phyloP scores from a whole-genome alignment of 345 rosid genomes.

The Brassica carinata region DNA sequence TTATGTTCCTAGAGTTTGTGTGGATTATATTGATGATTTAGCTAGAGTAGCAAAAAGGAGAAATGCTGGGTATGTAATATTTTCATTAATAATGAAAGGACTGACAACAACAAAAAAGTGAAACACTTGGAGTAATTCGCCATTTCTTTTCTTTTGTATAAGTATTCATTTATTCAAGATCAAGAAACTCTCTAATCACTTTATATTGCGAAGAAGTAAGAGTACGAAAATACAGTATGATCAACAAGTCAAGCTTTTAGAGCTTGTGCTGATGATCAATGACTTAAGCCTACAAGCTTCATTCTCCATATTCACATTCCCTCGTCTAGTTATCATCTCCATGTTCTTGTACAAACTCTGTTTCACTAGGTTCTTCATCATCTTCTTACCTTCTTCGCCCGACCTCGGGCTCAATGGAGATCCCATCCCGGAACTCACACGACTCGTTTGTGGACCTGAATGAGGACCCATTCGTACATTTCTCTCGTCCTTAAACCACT shows the following conservation, averaged over 20 bases:
- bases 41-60: not conserved
- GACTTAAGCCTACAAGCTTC: constrained; percentile 61
- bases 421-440: constrained; percentile 45
- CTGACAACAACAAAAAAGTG: not conserved
- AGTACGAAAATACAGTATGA: not conserved
- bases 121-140: not conserved
- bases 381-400: constrained; percentile 64
- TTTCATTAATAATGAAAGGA: not conserved
- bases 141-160: not conserved
- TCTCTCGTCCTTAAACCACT: constrained; percentile 95
- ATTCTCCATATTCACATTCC: constrained; percentile 43
- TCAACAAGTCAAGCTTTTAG: constrained; percentile 86
- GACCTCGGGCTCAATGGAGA: constrained; percentile 58
- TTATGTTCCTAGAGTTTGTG: not conserved
- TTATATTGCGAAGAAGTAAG: constrained; percentile 17
- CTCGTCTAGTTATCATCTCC: constrained; percentile 83
- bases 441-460: constrained; percentile 84
- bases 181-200: constrained; percentile 25
- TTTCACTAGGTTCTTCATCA: constrained; percentile 83
- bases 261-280: constrained; percentile 76
- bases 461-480: constrained; percentile 83
- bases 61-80: not conserved
- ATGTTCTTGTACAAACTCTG: constrained; percentile 83
- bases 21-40: not conserved
- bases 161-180: not conserved